A percentile compares a stretch with the other conserved stretches of the same genome.
These are phyloP conservation scores for Poronia punctata DNA, from an alignment of 495 filamentous ascomycete genomes.

Conservation along the genomic window DNA sequence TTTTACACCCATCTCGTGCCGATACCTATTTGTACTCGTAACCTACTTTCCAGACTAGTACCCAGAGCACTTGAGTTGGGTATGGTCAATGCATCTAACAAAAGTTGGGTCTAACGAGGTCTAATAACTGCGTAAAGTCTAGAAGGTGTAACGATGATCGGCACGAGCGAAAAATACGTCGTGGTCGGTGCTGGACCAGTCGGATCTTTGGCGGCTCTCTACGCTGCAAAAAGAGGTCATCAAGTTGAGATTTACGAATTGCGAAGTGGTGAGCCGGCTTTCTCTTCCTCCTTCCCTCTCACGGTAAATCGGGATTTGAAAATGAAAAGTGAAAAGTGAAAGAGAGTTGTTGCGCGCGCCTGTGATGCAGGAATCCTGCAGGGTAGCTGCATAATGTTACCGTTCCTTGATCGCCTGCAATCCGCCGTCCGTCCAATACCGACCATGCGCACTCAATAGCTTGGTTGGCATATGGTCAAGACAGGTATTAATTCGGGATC, in stretches of 20 bases:
- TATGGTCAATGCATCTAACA: no score
- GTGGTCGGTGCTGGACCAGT: slow-evolving; percentile 91
- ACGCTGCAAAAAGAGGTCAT: slow-evolving; percentile 79
- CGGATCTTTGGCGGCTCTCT: slow-evolving; percentile 83
- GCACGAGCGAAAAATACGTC: slow-evolving; percentile 58
- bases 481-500: slow-evolving; percentile 7
- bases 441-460: not conserved
- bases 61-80: no score
- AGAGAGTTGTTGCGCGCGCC: no score
- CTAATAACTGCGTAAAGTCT: not conserved
- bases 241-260: slow-evolving; percentile 94
- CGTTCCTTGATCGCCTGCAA: no score
- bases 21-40: no score
- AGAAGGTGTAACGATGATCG: not conserved
- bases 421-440: no score
- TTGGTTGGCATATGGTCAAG: not conserved
- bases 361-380: no score
- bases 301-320: no score
- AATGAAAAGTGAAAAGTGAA: no score
- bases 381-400: slow-evolving; percentile 1
- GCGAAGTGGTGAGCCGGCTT: slow-evolving; percentile 64
- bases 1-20: no score
- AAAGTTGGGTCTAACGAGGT: no score
- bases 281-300: not conserved
- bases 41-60: no score